Base-by-base conservation (phyloP, 179 eudicot genomes). In the Corrigiola litoralis region DNA sequence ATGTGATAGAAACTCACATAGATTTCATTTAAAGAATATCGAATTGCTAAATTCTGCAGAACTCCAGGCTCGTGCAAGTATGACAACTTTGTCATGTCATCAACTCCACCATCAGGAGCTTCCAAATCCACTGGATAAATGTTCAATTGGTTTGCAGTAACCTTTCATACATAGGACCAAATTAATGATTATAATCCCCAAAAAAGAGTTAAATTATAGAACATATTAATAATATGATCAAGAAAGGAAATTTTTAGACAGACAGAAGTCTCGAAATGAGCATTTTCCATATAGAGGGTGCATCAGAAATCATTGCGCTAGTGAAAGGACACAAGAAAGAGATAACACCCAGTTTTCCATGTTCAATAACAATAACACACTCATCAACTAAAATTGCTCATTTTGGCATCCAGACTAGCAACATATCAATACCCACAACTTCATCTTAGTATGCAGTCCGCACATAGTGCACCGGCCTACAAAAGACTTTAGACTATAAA, bases 61-160 rank as follows among this genome's bases (percentile, higher is more conserved):
- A 94, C 97, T 71, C 96, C 99, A 28, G 99, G 97, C 70, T 90
- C 99, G 68, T 94, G 96, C 83, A 94, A 74, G 77, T 94, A 94
- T 53, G 96, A 84, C 34, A 94, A 79, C 71, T 82, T 90, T 42
- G 99, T 94, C 97, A 94, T 94, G 83, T 90, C 99, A 81, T 90
- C 97, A 66, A 86, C 97, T 72, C 99, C 99, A 38, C 86, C 88
- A 77, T 81, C 81, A 63, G 95, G 92, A 58, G 96, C 96, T 70
- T 94, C 97, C 67, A 73, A 66, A 58, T 94, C 99, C 84, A 87
- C 88, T 2, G 96, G 95, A 71, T 84, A 85, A 47, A 90, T 75
- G 42, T 80, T 90, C 21, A 88, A 77, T 13, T 50, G 62, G 37
- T 61, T 72, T 55, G 70, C 58, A 5, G 65, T 61, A 69, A 74